These are phyloP conservation scores for Comarum palustre DNA, from an alignment of 306 rosid species.

Conservation along the genomic window DNA sequence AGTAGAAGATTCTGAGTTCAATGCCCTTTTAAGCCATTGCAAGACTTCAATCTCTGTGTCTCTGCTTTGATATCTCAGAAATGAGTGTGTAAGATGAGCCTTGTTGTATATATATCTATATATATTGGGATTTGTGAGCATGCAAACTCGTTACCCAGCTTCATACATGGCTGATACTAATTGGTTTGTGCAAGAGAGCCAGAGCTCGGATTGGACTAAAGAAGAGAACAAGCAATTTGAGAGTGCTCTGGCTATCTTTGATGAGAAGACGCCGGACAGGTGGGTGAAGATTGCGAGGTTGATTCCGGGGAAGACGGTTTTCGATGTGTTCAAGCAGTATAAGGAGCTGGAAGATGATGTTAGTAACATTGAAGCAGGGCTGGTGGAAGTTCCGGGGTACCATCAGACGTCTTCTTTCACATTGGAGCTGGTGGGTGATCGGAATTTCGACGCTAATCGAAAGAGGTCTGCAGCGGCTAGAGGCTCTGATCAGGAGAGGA, in stretches of 20 bases:
- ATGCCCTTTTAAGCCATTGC: conserved; percentile 40
- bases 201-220: conserved; percentile 64
- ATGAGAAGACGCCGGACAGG: conserved; percentile 72
- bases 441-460: conserved; percentile 47
- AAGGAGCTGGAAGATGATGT: conserved; percentile 81
- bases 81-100: conserved; percentile 18
- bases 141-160: conserved; percentile 63
- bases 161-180: conserved; percentile 38
- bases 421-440: conserved; percentile 53
- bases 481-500: conserved; percentile 78
- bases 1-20: conserved; percentile 51
- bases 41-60: conserved; percentile 26
- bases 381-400: conserved; percentile 70
- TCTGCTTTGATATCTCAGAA: not conserved
- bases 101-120: conserved; percentile 4
- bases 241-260: conserved; percentile 79
- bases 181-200: conserved; percentile 47
- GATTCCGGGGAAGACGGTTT: conserved; percentile 86
- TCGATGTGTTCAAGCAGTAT: conserved; percentile 82
- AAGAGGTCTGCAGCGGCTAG: conserved; percentile 44
- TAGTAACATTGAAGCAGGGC: conserved; percentile 74
- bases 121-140: conserved; percentile 26
- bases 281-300: conserved; percentile 67
- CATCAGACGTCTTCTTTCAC: conserved; percentile 62
- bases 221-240: conserved; percentile 91